Conservation (phyloP, 1,284 basidiomycete genomes). For the Microbotryum silenes-acaulis region DNA sequence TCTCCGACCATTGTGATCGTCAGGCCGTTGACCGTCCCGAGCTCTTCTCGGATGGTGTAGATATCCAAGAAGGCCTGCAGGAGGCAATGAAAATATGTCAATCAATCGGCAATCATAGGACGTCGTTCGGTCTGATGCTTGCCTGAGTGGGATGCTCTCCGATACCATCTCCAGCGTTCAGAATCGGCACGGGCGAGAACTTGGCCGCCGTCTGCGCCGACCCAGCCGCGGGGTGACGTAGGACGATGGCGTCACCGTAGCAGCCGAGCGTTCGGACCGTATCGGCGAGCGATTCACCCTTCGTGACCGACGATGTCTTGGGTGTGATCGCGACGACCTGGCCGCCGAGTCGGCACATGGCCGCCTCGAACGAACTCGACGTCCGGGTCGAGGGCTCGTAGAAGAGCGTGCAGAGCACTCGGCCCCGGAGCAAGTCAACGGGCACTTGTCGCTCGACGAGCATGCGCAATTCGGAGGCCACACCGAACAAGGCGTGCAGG, state of each 20-base stretch:
- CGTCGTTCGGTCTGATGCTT: constrained; percentile 32
- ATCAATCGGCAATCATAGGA: not conserved
- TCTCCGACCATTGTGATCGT: constrained; percentile 90
- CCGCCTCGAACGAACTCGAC: constrained; percentile 93
- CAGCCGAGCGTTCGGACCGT: constrained; percentile 92
- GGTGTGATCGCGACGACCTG: constrained; percentile 79
- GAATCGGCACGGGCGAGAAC: constrained; percentile 85
- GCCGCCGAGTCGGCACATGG: constrained; percentile 96
- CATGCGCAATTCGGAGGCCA: constrained; percentile 93
- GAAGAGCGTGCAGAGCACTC: constrained; percentile 89
- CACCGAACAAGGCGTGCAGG: constrained; percentile 85
- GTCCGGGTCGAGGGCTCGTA: constrained; percentile 98
- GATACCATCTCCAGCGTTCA: constrained; percentile 95
- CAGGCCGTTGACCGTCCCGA: constrained; percentile 94
- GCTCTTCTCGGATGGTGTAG: constrained; percentile 88
- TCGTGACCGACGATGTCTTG: constrained; percentile 78
- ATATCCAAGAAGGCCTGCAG: constrained; percentile 78
- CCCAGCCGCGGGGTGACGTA: constrained; percentile 89
- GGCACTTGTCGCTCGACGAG: constrained; percentile 87
- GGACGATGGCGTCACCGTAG: constrained; percentile 90
- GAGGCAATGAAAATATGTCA: constrained; percentile 13
- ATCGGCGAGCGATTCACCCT: constrained; percentile 90
- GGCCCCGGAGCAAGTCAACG: constrained; percentile 83
- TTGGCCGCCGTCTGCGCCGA: constrained; percentile 86
- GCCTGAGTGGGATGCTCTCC: constrained; percentile 97